Conservation (phyloP, 805 yeast species). For the Candida ovalis region DNA sequence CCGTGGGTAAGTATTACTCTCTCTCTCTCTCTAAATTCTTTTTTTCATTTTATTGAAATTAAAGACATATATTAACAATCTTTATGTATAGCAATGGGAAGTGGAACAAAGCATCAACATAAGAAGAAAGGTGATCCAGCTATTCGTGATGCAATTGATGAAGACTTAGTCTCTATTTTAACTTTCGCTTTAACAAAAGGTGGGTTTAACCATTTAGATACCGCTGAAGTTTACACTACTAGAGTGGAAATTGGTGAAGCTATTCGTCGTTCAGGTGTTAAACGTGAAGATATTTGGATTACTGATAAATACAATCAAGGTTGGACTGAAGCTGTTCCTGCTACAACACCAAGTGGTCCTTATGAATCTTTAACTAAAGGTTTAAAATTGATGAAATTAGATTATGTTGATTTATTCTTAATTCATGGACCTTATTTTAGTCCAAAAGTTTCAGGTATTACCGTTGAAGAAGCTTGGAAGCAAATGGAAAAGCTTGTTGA, state of each 20-base stretch:
- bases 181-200: constrained; percentile 40
- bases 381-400: constrained; percentile 44
- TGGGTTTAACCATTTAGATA: constrained; percentile 60
- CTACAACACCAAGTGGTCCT: constrained; percentile 36
- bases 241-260: constrained; percentile 58
- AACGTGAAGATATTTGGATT: constrained; percentile 50
- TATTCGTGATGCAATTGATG: constrained; percentile 23
- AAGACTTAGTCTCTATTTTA: constrained; percentile 44
- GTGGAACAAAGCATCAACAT: constrained; percentile 56
- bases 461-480: constrained; percentile 49
- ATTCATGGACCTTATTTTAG: constrained; percentile 56
- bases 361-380: constrained; percentile 44
- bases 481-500: constrained; percentile 40
- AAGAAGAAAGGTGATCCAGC: constrained; percentile 29
- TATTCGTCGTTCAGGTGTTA: constrained; percentile 37
- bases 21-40: neutral
- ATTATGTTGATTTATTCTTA: constrained; percentile 58
- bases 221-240: constrained; percentile 66
- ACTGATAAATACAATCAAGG: constrained; percentile 58
- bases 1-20: constrained; percentile 34
- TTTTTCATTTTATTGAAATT: no score
- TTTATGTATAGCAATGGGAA: constrained; percentile 35
- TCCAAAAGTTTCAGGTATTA: constrained; percentile 38
- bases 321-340: constrained; percentile 24
- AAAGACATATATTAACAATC: neutral